Evolutionary conservation across 345 rosid species (phyloP).

Genomic region (Sapria himalayana): DNA sequence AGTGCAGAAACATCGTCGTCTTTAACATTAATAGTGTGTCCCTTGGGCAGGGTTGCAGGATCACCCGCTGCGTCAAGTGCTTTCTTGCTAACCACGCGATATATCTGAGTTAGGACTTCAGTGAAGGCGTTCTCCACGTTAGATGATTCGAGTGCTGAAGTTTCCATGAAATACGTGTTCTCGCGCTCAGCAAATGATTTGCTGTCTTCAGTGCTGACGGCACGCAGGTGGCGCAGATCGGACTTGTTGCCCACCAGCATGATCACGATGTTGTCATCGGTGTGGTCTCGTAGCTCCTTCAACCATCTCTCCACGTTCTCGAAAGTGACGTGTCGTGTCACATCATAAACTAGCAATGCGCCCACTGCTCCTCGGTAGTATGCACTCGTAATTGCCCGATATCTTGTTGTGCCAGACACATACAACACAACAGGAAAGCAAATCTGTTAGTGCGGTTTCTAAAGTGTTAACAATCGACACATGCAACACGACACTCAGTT

Average conservation of each 20-base stretch:
- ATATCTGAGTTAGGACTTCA: conserved; percentile 59
- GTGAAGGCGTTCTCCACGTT: conserved; percentile 76
- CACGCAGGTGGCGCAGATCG: conserved; percentile 69
- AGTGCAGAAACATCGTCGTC: conserved; percentile 52
- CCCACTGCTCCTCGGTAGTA: conserved; percentile 84
- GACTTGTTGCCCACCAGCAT: conserved; percentile 93
- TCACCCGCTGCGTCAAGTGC: conserved; percentile 71
- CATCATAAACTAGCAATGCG: conserved; percentile 65
- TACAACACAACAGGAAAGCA: too few relatives aligned
- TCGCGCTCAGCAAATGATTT: conserved; percentile 48
- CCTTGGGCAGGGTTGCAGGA: conserved; percentile 68
- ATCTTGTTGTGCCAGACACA: too few relatives aligned
- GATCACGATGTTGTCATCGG: conserved; percentile 63
- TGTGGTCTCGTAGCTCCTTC: conserved; percentile 74
- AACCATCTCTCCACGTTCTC: conserved; percentile 85
- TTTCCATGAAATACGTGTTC: conserved; percentile 65
- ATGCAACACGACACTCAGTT: too few relatives aligned
- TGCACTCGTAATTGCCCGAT: conserved; percentile 83
- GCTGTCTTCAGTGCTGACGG: conserved; percentile 52
- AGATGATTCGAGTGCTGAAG: conserved; percentile 68
- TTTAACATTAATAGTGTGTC: conserved; percentile 50
- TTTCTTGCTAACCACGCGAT: conserved; percentile 58
- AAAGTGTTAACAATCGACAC: too few relatives aligned
- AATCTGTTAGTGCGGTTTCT: too few relatives aligned
- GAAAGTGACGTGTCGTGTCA: conserved; percentile 62